Evolutionary conservation across 2,329 filamentous ascomycete genomes (phyloP).

Genomic region (Monosporascus cannonballus): DNA sequence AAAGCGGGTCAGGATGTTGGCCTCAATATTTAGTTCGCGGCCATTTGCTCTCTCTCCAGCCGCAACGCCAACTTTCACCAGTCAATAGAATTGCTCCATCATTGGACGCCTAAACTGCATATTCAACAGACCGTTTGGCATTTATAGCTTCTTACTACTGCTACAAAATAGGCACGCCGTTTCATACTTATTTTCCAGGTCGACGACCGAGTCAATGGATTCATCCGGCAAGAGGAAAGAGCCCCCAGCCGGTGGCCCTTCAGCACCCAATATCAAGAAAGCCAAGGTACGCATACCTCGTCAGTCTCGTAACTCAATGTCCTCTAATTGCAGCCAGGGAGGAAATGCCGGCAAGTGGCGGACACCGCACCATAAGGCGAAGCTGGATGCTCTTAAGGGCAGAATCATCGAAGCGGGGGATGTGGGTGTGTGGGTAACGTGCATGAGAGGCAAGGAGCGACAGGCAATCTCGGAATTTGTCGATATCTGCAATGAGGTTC

Average conservation of each 20-base stretch:
- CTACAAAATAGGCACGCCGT: too few relatives aligned
- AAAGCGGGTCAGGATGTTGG: background rate
- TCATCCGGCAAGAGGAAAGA: constrained; percentile 29
- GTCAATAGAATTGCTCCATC: background rate
- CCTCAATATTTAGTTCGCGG: background rate
- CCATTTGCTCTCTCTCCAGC: background rate
- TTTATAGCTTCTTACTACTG: too few relatives aligned
- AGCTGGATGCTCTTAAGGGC: constrained; percentile 31
- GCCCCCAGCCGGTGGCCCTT: constrained; percentile 17
- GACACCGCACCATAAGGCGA: constrained; percentile 52
- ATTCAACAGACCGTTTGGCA: too few relatives aligned
- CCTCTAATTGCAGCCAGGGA: constrained; percentile 27
- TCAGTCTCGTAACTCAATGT: background rate
- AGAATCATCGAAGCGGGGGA: constrained; percentile 59
- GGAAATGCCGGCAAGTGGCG: constrained; percentile 54
- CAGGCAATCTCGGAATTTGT: constrained; percentile 64
- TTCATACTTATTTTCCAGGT: too few relatives aligned
- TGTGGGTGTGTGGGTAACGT: constrained; percentile 72
- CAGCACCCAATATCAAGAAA: constrained; percentile 24
- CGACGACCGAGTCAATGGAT: constrained; percentile 18
- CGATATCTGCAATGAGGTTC: constrained; percentile 60
- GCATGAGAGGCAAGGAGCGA: constrained; percentile 63
- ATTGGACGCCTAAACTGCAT: background rate
- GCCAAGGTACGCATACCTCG: constrained; percentile 26
- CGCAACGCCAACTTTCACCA: background rate